Conservation (phyloP, 768 basidiomycete species). For the Artomyces pyxidatus region DNA sequence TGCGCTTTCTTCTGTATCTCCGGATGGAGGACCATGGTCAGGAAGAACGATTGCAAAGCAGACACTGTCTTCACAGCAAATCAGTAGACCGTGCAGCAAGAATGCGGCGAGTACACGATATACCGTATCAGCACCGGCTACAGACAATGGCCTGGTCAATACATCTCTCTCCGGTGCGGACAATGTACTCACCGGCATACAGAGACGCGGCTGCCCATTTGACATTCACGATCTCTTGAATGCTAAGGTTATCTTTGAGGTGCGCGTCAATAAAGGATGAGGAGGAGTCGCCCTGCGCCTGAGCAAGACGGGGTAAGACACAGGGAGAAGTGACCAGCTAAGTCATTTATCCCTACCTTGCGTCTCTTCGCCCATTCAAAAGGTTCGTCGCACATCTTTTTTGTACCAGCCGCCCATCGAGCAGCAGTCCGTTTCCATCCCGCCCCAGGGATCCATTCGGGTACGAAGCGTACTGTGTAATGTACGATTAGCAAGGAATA, state of each 20-base stretch:
- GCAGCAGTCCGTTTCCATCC: slow-evolving; percentile 16
- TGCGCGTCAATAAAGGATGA: slow-evolving; percentile 4
- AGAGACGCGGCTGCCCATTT: slow-evolving; percentile 12
- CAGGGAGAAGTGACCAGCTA: neutral
- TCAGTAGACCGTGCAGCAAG: neutral
- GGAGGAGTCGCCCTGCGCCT: neutral
- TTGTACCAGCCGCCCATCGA: neutral
- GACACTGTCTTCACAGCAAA: neutral
- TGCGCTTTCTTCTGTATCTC: slow-evolving; percentile 16
- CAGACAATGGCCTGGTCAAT: neutral
- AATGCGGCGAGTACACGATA: neutral
- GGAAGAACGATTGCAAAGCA: slow-evolving; percentile 8
- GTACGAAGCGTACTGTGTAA: slow-evolving; percentile 20
- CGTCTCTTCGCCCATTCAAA: slow-evolving; percentile 11
- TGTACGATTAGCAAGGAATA: neutral
- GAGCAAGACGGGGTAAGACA: too few relatives aligned
- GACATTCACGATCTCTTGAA: slow-evolving; percentile 9
- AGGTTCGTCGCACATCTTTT: slow-evolving; percentile 7
- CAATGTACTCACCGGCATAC: slow-evolving; percentile 6
- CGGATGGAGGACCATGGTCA: slow-evolving; percentile 13
- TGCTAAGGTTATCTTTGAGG: neutral
- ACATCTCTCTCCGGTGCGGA: neutral
- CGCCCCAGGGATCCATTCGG: slow-evolving; percentile 27
- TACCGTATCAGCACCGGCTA: slow-evolving; percentile 6
- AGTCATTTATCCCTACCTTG: slow-evolving; percentile 6